phyloP scores from a whole-genome alignment of 352 stramenopile species.

The Globisporangium orthogonon region DNA sequence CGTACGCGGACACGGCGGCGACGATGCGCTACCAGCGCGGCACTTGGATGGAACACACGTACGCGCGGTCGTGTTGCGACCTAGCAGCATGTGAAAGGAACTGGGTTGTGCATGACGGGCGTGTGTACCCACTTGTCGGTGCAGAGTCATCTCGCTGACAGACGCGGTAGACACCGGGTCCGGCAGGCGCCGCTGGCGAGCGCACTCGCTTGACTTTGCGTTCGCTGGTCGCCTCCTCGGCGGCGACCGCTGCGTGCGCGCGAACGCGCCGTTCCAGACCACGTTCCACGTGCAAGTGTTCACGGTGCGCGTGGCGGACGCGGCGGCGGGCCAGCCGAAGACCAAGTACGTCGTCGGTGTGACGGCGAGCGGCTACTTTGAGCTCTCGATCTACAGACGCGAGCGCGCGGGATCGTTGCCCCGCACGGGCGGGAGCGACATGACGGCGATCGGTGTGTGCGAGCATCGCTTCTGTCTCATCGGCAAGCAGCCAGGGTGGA shows the following conservation, averaged over 20 bases:
- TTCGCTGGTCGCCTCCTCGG: conserved; percentile 42
- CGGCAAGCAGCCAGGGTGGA: conserved; percentile 69
- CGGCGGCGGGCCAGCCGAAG: background rate
- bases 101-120: conserved; percentile 2
- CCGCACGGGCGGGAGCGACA: conserved; percentile 20
- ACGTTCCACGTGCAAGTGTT: conserved; percentile 58
- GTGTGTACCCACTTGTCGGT: background rate
- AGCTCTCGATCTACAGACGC: conserved; percentile 47
- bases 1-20: conserved; percentile 43
- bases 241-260: conserved; percentile 56
- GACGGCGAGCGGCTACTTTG: conserved; percentile 62
- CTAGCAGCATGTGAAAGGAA: background rate
- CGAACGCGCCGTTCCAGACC: conserved; percentile 59
- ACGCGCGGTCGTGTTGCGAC: conserved; percentile 4
- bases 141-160: conserved; percentile 29
- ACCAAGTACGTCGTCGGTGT: conserved; percentile 43
- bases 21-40: conserved; percentile 35
- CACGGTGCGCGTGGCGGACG: conserved; percentile 14
- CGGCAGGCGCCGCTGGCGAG: background rate
- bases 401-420: conserved; percentile 7
- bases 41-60: conserved; percentile 43
- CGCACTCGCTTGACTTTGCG: conserved; percentile 33
- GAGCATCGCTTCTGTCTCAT: conserved; percentile 46
- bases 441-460: conserved; percentile 63
- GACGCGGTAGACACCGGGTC: background rate